phyloP scores from a whole-genome alignment of 371 early-diverging fungal genomes.

The Nosema muscidifuracis region DNA sequence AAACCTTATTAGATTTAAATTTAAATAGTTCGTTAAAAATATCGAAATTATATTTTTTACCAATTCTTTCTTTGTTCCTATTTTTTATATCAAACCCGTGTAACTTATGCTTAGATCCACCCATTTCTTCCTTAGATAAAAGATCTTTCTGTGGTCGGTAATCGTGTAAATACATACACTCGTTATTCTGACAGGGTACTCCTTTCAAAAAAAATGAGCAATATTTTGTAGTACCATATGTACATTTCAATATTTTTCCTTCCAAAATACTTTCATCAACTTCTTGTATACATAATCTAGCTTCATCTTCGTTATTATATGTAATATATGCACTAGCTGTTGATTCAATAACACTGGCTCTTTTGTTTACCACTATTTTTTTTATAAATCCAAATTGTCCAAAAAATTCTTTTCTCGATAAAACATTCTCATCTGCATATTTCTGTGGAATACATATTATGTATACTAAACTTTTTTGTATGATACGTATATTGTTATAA shows the following conservation, averaged over 20 bases:
- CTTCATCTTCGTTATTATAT: constrained; percentile 53
- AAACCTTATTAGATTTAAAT: constrained; percentile 35
- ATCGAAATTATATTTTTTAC: constrained; percentile 44
- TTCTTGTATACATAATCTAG: constrained; percentile 60
- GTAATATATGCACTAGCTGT: constrained; percentile 63
- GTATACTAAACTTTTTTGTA: constrained; percentile 63
- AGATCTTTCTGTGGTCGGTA: constrained; percentile 53
- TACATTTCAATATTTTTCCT: constrained; percentile 59
- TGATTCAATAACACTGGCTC: constrained; percentile 33
- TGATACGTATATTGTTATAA: constrained; percentile 55
- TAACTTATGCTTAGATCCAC: constrained; percentile 58
- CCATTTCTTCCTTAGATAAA: constrained; percentile 62
- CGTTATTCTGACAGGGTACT: constrained; percentile 61
- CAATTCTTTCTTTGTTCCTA: constrained; percentile 50
- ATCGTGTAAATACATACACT: constrained; percentile 64
- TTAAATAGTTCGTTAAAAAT: constrained; percentile 50
- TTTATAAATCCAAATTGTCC: constrained; percentile 64
- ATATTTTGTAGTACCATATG: constrained; percentile 64
- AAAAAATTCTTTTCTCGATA: constrained; percentile 61
- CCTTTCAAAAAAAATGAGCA: constrained; percentile 64
- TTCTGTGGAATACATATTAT: constrained; percentile 62
- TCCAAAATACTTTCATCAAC: constrained; percentile 61
- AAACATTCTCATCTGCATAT: constrained; percentile 59
- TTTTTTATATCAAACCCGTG: constrained; percentile 59
- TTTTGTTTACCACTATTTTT: constrained; percentile 62